A percentile compares a stretch with the other conserved stretches of the same genome.
Evolutionary conservation across 106 monocot genomes (phyloP).

Genomic region (Triglochin maritima): DNA sequence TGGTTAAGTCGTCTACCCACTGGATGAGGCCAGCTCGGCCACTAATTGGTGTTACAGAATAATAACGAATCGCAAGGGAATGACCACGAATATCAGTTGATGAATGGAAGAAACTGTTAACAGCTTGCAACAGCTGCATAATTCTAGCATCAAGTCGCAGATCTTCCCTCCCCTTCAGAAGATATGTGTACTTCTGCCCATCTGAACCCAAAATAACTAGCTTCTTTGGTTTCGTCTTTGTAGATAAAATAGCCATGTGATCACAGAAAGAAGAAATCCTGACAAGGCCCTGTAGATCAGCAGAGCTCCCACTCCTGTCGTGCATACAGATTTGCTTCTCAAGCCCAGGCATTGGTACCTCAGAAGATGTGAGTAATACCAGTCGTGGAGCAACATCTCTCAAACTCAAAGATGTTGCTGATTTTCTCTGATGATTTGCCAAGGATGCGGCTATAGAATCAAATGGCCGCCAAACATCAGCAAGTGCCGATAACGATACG

Average conservation of each 20-base stretch:
- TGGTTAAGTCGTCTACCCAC: conserved; percentile 93
- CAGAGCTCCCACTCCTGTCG: conserved; percentile 13
- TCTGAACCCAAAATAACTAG: conserved; percentile 77
- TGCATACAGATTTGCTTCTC: conserved; percentile 46
- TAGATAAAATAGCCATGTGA: conserved; percentile 66
- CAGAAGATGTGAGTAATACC: conserved; percentile 55
- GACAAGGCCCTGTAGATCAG: conserved; percentile 39
- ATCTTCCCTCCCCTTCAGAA: conserved; percentile 97
- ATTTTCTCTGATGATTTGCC: conserved; percentile 55
- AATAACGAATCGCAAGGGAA: conserved; percentile 62
- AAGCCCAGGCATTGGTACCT: conserved; percentile 96
- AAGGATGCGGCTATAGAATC: conserved; percentile 75
- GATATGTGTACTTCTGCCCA: conserved; percentile 82
- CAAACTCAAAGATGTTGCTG: conserved; percentile 47
- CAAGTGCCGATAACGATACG: conserved; percentile 37
- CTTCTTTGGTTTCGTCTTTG: conserved; percentile 97
- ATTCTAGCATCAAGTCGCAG: conserved; percentile 96
- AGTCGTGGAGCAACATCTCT: conserved; percentile 77
- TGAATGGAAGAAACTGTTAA: conserved; percentile 59
- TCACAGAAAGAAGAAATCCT: conserved; percentile 82
- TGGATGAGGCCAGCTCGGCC: conserved; percentile 90
- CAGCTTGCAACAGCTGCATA: conserved; percentile 86
- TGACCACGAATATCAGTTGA: conserved; percentile 29
- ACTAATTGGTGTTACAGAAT: conserved; percentile 97
- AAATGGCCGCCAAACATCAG: conserved; percentile 83